A percentile compares a stretch with the other conserved stretches of the same genome.
phyloP scores from a whole-genome alignment of 2,329 filamentous ascomycete species.

The Pyrenophora teres region DNA sequence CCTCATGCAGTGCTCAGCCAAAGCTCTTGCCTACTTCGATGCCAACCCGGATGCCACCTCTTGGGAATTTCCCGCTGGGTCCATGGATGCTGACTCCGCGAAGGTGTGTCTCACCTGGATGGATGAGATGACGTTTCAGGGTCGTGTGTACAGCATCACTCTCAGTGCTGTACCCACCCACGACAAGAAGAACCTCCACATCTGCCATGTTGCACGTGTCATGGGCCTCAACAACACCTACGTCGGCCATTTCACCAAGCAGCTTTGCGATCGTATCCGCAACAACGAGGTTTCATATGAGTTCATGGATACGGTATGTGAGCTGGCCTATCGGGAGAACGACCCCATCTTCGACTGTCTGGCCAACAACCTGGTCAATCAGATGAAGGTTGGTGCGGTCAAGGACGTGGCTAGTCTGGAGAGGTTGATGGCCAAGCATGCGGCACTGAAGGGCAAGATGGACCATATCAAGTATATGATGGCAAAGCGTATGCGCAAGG shows the following conservation, averaged over 20 bases:
- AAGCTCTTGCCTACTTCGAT: slow-evolving; percentile 28
- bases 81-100: slow-evolving; percentile 25
- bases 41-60: slow-evolving; percentile 15
- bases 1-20: slow-evolving; percentile 35
- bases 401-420: slow-evolving; percentile 5
- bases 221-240: slow-evolving; percentile 38
- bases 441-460: slow-evolving; percentile 11
- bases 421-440: slow-evolving; percentile 9
- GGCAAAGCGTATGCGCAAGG: background rate
- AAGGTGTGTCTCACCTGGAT: slow-evolving; percentile 31
- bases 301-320: slow-evolving; percentile 26
- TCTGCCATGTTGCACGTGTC: slow-evolving; percentile 31
- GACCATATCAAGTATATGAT: slow-evolving; percentile 14
- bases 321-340: slow-evolving; percentile 21
- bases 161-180: slow-evolving; percentile 19
- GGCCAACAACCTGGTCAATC: slow-evolving; percentile 29
- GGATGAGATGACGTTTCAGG: slow-evolving; percentile 27
- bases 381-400: background rate
- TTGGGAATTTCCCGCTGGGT: slow-evolving; percentile 19
- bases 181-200: slow-evolving; percentile 29
- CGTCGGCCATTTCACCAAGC: slow-evolving; percentile 37
- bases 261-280: slow-evolving; percentile 37
- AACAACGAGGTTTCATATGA: slow-evolving; percentile 13
- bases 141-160: slow-evolving; percentile 30
- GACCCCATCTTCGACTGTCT: slow-evolving; percentile 39